These are phyloP conservation scores for Aspergillus uvarum DNA, from an alignment of 2,329 filamentous ascomycete genomes.

Conservation along the genomic window DNA sequence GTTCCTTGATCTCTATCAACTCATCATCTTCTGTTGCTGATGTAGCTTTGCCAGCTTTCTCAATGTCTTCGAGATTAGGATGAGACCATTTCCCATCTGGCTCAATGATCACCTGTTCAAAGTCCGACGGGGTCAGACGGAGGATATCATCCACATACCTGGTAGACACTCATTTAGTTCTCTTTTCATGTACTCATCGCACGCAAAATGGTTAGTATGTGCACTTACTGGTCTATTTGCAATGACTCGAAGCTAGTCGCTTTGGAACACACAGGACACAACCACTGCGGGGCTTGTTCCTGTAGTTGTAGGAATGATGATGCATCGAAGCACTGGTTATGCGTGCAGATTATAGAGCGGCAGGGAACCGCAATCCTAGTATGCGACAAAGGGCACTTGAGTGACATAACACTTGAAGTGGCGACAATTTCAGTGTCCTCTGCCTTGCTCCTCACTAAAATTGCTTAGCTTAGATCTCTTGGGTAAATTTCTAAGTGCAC, in stretches of 20 bases:
- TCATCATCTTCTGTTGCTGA: constrained; percentile 48
- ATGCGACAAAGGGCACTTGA: constrained; percentile 90
- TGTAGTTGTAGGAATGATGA: constrained; percentile 89
- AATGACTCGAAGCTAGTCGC: constrained; percentile 75
- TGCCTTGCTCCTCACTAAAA: constrained; percentile 72
- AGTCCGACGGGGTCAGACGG: constrained; percentile 64
- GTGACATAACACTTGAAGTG: constrained; percentile 81
- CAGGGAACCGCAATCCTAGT: constrained; percentile 77
- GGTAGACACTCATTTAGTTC: constrained; percentile 6
- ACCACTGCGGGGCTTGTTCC: constrained; percentile 94
- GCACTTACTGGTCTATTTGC: constrained; percentile 77
- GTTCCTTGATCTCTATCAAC: constrained; percentile 51
- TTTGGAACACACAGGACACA: constrained; percentile 92
- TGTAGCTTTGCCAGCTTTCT: constrained; percentile 39
- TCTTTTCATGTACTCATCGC: constrained; percentile 6
- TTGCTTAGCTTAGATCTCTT: constrained; percentile 19
- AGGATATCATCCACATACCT: constrained; percentile 89
- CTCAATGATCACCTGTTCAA: constrained; percentile 87
- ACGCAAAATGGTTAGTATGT: background rate
- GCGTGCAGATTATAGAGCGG: constrained; percentile 74
- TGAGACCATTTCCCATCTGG: constrained; percentile 76
- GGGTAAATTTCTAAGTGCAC: constrained; percentile 5
- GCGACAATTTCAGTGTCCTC: constrained; percentile 87
- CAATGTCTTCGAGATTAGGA: constrained; percentile 44
- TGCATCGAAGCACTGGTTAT: constrained; percentile 94